Conservation (phyloP, 345 rosid genomes). For the Acer saccharum region DNA sequence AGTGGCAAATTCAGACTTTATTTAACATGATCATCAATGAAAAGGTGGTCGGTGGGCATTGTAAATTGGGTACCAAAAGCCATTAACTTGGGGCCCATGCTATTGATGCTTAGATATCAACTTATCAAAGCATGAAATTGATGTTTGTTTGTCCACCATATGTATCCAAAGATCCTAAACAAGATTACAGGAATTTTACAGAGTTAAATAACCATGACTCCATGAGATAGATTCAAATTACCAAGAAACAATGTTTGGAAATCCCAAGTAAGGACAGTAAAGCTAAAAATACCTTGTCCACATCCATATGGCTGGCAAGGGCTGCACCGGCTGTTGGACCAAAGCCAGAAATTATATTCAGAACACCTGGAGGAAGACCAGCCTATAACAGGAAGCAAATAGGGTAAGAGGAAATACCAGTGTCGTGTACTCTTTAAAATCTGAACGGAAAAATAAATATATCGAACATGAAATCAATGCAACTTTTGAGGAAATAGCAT, state of each 20-base stretch:
- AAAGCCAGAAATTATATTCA: constrained; percentile 80
- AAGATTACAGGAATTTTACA: background rate
- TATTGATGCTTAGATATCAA: background rate
- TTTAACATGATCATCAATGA: background rate
- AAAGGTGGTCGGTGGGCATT: background rate
- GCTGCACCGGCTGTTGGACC: constrained; percentile 91
- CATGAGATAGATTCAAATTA: background rate
- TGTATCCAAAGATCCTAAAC: background rate
- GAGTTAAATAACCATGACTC: background rate
- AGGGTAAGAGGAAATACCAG: constrained; percentile 5
- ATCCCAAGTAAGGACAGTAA: background rate
- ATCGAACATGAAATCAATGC: background rate
- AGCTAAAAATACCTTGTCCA: constrained; percentile 74
- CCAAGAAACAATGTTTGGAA: background rate
- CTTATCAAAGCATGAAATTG: background rate
- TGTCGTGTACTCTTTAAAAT: background rate
- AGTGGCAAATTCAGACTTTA: background rate
- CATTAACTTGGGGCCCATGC: background rate
- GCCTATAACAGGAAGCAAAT: constrained; percentile 48
- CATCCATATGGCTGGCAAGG: constrained; percentile 88
- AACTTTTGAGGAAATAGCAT: background rate
- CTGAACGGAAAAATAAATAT: background rate
- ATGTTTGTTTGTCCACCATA: background rate
- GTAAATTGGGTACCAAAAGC: background rate
- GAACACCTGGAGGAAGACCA: constrained; percentile 90